These are phyloP conservation scores for Penicillium cosmopolitanum DNA, from an alignment of 495 filamentous ascomycete genomes.

Conservation along the genomic window DNA sequence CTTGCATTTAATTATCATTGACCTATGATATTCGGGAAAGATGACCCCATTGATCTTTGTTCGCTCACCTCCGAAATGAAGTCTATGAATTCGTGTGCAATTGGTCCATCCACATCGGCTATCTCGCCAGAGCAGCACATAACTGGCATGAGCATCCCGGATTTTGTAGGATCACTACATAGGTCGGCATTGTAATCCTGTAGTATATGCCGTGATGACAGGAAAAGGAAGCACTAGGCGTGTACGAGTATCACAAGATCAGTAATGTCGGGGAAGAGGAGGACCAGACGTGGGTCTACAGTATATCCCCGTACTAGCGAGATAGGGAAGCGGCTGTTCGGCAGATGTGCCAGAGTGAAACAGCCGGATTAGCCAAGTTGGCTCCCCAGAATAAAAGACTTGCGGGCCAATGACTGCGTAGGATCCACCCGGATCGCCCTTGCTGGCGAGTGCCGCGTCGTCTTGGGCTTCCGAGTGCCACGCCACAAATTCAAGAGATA, in stretches of 20 bases:
- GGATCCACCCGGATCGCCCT: constrained; percentile 11
- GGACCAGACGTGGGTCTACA: not conserved
- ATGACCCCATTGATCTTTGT: too few relatives aligned
- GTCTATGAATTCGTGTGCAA: too few relatives aligned
- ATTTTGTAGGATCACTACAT: not conserved
- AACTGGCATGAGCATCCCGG: too few relatives aligned
- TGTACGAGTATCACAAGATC: constrained; percentile 1
- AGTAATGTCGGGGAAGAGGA: constrained; percentile 1
- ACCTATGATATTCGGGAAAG: too few relatives aligned
- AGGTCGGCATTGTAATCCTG: not conserved
- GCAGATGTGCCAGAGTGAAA: constrained; percentile 21
- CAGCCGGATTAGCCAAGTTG: constrained; percentile 13
- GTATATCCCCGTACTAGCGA: not conserved
- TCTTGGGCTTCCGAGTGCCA: constrained; percentile 10
- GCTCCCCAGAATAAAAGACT: constrained; percentile 16
- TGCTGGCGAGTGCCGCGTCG: constrained; percentile 16
- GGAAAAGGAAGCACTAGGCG: not conserved
- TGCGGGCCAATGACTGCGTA: constrained; percentile 16
- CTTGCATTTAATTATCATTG: too few relatives aligned
- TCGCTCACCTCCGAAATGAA: too few relatives aligned
- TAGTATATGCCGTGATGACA: not conserved
- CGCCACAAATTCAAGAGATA: constrained; percentile 16
- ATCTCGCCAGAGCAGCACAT: too few relatives aligned
- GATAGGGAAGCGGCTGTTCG: constrained; percentile 10
- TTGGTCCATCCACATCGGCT: too few relatives aligned